Conservation (phyloP, 2,329 filamentous ascomycete species). For the Neocatenulostroma microsporum region DNA sequence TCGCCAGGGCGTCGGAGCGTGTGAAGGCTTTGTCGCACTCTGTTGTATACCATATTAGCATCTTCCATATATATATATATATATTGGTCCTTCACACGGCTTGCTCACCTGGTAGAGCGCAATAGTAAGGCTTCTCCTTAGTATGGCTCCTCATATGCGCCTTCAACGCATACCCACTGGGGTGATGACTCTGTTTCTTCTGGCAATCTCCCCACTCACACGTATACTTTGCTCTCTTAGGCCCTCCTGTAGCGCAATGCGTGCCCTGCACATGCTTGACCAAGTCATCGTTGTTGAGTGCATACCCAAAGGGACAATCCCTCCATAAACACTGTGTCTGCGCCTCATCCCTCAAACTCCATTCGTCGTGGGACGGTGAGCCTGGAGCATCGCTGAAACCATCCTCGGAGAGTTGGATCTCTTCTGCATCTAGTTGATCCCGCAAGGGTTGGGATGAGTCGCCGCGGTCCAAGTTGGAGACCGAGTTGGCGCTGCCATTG, state of each 20-base stretch:
- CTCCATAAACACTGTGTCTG: constrained; percentile 44
- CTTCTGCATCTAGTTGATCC: constrained; percentile 51
- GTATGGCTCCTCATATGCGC: constrained; percentile 98
- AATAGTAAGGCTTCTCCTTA: constrained; percentile 97
- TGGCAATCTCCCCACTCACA: constrained; percentile 93
- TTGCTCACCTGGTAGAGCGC: constrained; percentile 79
- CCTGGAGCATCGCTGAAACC: constrained; percentile 69
- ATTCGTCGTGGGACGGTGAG: constrained; percentile 39
- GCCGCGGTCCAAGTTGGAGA: constrained; percentile 19
- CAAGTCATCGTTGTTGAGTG: constrained; percentile 45
- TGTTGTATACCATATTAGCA: constrained; percentile 31
- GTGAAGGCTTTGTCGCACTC: constrained; percentile 98
- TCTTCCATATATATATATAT: constrained; percentile 30
- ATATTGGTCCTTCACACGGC: no score
- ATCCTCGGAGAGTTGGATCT: constrained; percentile 63
- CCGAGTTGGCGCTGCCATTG: constrained; percentile 13
- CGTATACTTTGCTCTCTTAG: constrained; percentile 91
- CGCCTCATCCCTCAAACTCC: constrained; percentile 34
- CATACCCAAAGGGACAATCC: constrained; percentile 42
- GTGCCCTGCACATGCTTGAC: constrained; percentile 63
- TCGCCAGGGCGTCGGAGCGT: constrained; percentile 86
- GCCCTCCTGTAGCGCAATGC: constrained; percentile 64
- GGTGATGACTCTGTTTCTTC: constrained; percentile 82
- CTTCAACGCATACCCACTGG: constrained; percentile 89
- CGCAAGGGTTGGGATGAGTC: constrained; percentile 34